phyloP scores from a whole-genome alignment of 192 early-diverging fungal species.

The Coemansia sp. region DNA sequence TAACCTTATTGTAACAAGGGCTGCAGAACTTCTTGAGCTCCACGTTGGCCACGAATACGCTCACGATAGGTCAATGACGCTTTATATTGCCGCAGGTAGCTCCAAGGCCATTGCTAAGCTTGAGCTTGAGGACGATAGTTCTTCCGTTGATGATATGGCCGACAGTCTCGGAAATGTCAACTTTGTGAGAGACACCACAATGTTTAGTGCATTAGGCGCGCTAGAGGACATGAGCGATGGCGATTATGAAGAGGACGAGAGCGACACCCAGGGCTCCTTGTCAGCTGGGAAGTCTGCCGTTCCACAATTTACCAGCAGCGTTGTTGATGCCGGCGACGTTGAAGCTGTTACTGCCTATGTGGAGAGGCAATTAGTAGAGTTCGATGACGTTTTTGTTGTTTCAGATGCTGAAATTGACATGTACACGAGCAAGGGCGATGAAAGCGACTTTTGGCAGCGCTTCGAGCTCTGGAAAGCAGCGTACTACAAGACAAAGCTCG shows the following conservation, averaged over 20 bases:
- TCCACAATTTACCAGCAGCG: slow-evolving; percentile 56
- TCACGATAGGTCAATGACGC: slow-evolving; percentile 40
- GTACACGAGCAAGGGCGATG: slow-evolving; percentile 57
- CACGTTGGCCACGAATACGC: slow-evolving; percentile 52
- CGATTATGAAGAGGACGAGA: slow-evolving; percentile 34
- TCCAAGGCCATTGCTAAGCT: slow-evolving; percentile 45
- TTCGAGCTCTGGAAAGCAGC: slow-evolving; percentile 74
- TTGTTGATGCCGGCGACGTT: slow-evolving; percentile 25
- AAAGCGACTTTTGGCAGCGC: slow-evolving; percentile 64
- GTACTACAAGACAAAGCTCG: slow-evolving; percentile 73
- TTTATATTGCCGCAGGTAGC: slow-evolving; percentile 46
- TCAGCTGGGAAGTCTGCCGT: slow-evolving; percentile 56
- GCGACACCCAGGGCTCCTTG: slow-evolving; percentile 34
- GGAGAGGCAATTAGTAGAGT: slow-evolving; percentile 39
- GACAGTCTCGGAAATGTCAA: slow-evolving; percentile 3
- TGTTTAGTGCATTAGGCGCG: slow-evolving; percentile 26
- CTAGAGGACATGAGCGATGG: slow-evolving; percentile 37
- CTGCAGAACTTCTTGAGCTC: slow-evolving; percentile 38
- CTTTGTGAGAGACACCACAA: slow-evolving; percentile 8
- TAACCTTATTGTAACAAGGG: slow-evolving; percentile 38
- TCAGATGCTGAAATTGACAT: slow-evolving; percentile 33
- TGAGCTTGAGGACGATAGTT: slow-evolving; percentile 45
- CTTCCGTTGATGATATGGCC: slow-evolving; percentile 14
- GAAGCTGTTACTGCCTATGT: slow-evolving; percentile 30
- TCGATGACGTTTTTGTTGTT: slow-evolving; percentile 40